These are phyloP conservation scores for Daldinia bambusicola DNA, from an alignment of 495 filamentous ascomycete genomes.

Conservation along the genomic window DNA sequence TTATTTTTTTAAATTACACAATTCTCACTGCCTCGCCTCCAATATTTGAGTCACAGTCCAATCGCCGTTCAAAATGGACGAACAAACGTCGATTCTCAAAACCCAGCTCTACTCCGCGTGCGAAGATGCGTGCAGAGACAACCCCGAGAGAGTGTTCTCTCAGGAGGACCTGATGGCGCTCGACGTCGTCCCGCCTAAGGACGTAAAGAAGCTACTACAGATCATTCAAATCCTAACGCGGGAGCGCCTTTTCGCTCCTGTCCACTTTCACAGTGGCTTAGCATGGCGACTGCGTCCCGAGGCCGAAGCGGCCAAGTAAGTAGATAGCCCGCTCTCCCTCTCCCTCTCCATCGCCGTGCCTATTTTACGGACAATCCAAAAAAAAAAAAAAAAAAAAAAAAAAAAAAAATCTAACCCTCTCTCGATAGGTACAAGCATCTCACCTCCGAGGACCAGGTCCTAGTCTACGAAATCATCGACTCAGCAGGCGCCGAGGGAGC, in stretches of 20 bases:
- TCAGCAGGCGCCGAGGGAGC: constrained; percentile 81
- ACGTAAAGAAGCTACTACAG: constrained; percentile 65
- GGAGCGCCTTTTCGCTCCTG: constrained; percentile 73
- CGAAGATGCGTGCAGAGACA: constrained; percentile 44
- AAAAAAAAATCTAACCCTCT: neutral
- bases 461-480: constrained; percentile 89
- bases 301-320: constrained; percentile 78
- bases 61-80: constrained; percentile 38
- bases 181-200: constrained; percentile 67
- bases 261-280: constrained; percentile 63
- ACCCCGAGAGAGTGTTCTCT: constrained; percentile 66
- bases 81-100: constrained; percentile 40
- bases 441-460: constrained; percentile 71
- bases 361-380: neutral
- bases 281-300: constrained; percentile 73
- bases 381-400: neutral
- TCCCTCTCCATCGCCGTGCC: neutral
- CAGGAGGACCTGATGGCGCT: constrained; percentile 74
- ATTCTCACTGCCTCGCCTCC: neutral
- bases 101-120: constrained; percentile 44
- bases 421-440: constrained; percentile 69
- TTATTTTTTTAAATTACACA: no score
- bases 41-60: constrained; percentile 18
- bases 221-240: constrained; percentile 71
- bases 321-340: neutral